A percentile compares a stretch with the other conserved stretches of the same genome.
These are phyloP conservation scores for Lactarius evosmus DNA, from an alignment of 768 basidiomycete species.

Conservation along the genomic window DNA sequence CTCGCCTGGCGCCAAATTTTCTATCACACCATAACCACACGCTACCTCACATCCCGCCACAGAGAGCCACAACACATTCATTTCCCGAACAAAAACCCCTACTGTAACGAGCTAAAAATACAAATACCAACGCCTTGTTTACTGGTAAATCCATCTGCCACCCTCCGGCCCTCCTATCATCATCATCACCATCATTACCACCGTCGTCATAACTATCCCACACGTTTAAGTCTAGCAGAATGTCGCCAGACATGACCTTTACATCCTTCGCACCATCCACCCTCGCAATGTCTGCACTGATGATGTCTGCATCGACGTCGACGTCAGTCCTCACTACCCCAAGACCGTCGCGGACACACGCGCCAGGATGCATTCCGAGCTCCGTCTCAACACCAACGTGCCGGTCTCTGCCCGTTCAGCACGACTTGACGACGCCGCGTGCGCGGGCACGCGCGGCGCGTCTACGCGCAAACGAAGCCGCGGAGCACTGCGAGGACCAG, in stretches of 20 bases:
- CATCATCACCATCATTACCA: not conserved
- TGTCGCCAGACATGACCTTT: not conserved
- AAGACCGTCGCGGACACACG: not conserved
- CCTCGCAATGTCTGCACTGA: not conserved
- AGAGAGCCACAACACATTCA: not conserved
- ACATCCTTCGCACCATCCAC: not conserved
- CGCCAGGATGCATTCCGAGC: not conserved
- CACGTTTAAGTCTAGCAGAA: not conserved
- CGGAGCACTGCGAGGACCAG: slow-evolving; percentile 19
- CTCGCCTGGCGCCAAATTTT: slow-evolving; percentile 13
- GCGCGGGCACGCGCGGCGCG: slow-evolving; percentile 17
- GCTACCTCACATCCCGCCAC: not conserved
- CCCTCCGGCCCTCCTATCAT: not conserved
- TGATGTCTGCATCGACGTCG: not conserved
- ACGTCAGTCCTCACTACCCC: slow-evolving; percentile 4
- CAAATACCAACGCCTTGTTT: not conserved
- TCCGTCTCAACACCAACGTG: slow-evolving; percentile 1
- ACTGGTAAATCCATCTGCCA: not conserved
- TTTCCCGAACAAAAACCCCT: not conserved
- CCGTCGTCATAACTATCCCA: not conserved
- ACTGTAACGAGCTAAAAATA: not conserved
- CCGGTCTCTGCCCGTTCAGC: slow-evolving; percentile 3
- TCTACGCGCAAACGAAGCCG: slow-evolving; percentile 19
- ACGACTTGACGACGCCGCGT: slow-evolving; percentile 20
- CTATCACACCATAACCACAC: not conserved